Percentiles rank a stretch among this genome's conserved stretches.
phyloP scores from a whole-genome alignment of 139 green algal genomes.

The Volvox reticuliferus region DNA sequence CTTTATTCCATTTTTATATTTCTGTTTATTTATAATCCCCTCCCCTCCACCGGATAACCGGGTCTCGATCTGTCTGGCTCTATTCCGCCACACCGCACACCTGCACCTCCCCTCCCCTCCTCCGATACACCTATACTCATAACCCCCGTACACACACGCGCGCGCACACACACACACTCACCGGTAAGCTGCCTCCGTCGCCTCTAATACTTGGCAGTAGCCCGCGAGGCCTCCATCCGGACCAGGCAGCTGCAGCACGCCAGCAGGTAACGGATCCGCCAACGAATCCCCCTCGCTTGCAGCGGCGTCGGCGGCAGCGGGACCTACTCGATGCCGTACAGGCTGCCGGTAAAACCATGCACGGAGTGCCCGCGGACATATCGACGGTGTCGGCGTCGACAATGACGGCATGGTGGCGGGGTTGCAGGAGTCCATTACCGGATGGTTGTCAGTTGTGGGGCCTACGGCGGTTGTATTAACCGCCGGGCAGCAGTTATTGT shows the following conservation, averaged over 20 bases:
- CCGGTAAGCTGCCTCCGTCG: conserved; percentile 30
- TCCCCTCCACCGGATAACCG: no score
- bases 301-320: not conserved
- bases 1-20: not conserved
- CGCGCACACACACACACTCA: not conserved
- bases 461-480: no score
- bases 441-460: no score
- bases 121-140: not conserved
- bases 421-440: not conserved
- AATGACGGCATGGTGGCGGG: not conserved
- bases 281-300: not conserved
- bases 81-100: no score
- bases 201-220: conserved; percentile 1
- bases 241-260: conserved; percentile 22
- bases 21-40: no score
- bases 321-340: not conserved
- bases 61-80: no score
- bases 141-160: no score
- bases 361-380: not conserved
- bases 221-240: conserved; percentile 22
- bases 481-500: no score
- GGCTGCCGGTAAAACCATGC: conserved; percentile 37
- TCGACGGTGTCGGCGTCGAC: not conserved
- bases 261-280: conserved; percentile 10
- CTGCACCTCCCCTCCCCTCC: not conserved